Base-by-base conservation (phyloP, 768 basidiomycete genomes). In the Porpolomopsis calyptriformis region DNA sequence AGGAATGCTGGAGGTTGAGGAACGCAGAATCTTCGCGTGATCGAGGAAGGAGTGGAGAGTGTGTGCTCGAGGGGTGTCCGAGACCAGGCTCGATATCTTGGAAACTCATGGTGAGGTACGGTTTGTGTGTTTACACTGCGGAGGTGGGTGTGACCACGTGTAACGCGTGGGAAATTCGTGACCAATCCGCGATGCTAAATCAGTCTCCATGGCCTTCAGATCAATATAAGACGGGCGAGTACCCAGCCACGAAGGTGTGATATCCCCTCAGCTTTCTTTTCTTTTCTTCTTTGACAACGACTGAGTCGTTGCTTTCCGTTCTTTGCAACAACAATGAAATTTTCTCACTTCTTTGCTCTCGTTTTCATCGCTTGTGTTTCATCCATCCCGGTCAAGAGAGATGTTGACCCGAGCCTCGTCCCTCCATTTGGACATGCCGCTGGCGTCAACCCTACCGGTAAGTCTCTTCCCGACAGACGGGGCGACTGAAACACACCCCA, bases 21-120 rank as follows among this genome's bases (percentile, higher is more conserved):
- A 94, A 97, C 3, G 82, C 72, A 5, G 77, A 73, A 63, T 92
- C 89, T 58, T 86, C 80, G 34, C 49, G 72, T 20, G 74, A 71
- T 53, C 65, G 70, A 6, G 71, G 62, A 7, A 60, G 48, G 3
- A 60, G 52, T 3, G 62, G 58, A 2, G 61, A 60, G 4, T 64
- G 52, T 4, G 68, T 58, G 45, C 64, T 65, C 8, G 57, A 51
- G 0, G 66, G 62, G 48, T 64, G 67, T 34, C 55, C 58, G 14
- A 65, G 59, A 40, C 74, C 74, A 5, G 72, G 65, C 62, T 77
- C 75, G 37, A 77, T 69, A 53, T 77, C 74, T 53, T 74, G 72
- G 54, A 77, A 77, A 57, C 73, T 74, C 74, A 77, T 76, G 14
- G 48, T 7, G 46, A 39, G 12, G 20, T 9, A 12, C 20, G 4